A percentile compares a stretch with the other conserved stretches of the same genome.
phyloP scores from a whole-genome alignment of 164 flowering plant genomes.

The Piper betle region DNA sequence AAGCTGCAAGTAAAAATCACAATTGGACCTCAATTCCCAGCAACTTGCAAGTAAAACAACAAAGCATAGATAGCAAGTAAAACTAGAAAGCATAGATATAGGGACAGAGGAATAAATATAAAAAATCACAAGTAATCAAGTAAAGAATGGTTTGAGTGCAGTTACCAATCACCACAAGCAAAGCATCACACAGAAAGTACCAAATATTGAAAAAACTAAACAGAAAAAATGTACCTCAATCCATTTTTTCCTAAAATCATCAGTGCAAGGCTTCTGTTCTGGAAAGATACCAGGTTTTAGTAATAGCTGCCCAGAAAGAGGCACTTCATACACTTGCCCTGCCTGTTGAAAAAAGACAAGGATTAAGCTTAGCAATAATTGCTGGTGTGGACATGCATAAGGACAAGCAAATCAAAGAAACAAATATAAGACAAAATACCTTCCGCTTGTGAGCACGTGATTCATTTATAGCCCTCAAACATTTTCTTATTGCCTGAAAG shows the following conservation, averaged over 20 bases:
- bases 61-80: too few relatives aligned
- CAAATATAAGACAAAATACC: constrained; percentile 28
- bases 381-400: neutral
- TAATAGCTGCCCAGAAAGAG: constrained; percentile 65
- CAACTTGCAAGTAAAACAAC: too few relatives aligned
- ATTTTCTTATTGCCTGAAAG: constrained; percentile 68
- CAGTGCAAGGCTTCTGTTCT: constrained; percentile 69
- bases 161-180: neutral
- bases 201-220: neutral
- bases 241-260: constrained; percentile 86
- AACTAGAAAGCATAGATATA: too few relatives aligned
- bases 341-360: constrained; percentile 34
- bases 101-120: too few relatives aligned
- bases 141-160: neutral
- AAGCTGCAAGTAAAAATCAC: too few relatives aligned
- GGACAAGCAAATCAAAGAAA: neutral
- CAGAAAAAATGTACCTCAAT: constrained; percentile 50
- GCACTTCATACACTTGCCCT: constrained; percentile 95
- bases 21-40: too few relatives aligned
- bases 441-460: constrained; percentile 97
- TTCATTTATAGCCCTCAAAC: constrained; percentile 84
- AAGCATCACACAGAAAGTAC: neutral
- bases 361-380: too few relatives aligned
- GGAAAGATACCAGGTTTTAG: constrained; percentile 69
- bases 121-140: too few relatives aligned